phyloP scores from a whole-genome alignment of 2,329 filamentous ascomycete genomes.

The Sphaerulina populicola region DNA sequence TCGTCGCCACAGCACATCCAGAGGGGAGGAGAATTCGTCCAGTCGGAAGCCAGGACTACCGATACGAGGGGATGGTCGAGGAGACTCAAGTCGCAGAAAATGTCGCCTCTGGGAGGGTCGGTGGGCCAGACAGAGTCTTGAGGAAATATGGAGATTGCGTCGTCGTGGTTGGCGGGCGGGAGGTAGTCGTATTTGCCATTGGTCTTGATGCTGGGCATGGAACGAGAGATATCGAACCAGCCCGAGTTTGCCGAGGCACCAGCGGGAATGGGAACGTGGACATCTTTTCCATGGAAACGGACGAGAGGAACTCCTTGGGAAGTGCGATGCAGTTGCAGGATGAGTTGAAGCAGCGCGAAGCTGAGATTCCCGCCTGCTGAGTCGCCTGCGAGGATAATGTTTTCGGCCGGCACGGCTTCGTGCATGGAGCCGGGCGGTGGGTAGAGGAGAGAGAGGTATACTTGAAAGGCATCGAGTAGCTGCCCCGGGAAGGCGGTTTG shows the following conservation, averaged over 20 bases:
- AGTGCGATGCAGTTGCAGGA: slow-evolving; percentile 54
- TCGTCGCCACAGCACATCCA: slow-evolving; percentile 65
- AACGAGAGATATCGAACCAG: slow-evolving; percentile 64
- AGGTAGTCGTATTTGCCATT: slow-evolving; percentile 58
- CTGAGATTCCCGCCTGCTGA: slow-evolving; percentile 66
- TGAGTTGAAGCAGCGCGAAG: slow-evolving; percentile 57
- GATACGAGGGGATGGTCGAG: slow-evolving; percentile 60
- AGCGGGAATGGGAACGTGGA: slow-evolving; percentile 57
- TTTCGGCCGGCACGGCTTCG: slow-evolving; percentile 52
- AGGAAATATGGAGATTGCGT: slow-evolving; percentile 33
- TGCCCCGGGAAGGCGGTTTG: slow-evolving; percentile 67
- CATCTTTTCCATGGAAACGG: slow-evolving; percentile 52
- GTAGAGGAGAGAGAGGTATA: slow-evolving; percentile 65
- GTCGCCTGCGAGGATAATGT: slow-evolving; percentile 67
- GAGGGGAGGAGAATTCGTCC: slow-evolving; percentile 56
- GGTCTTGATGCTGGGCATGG: slow-evolving; percentile 47
- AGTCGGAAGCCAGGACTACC: slow-evolving; percentile 50
- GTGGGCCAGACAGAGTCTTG: slow-evolving; percentile 44
- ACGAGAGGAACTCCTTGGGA: slow-evolving; percentile 41
- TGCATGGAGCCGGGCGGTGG: slow-evolving; percentile 62
- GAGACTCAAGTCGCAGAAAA: slow-evolving; percentile 41
- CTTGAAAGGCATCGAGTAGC: slow-evolving; percentile 61
- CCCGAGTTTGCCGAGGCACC: slow-evolving; percentile 56
- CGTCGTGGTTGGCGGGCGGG: slow-evolving; percentile 36
- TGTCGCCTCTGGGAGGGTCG: slow-evolving; percentile 39